These are phyloP conservation scores for Acanthamoeba healyi DNA, from an alignment of 208 protist genomes.

Conservation along the genomic window DNA sequence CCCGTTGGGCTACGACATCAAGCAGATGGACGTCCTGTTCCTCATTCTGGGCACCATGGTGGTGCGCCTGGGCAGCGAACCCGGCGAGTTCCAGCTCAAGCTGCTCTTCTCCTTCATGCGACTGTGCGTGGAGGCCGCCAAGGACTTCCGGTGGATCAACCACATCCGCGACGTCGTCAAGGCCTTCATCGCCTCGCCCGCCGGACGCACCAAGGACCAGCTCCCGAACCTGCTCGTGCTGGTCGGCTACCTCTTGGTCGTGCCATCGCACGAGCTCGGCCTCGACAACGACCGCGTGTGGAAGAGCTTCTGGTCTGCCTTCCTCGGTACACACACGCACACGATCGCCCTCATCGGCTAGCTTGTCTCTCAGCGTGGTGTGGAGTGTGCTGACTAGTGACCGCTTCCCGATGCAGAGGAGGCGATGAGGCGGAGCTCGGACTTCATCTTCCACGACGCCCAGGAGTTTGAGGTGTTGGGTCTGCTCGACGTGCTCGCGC, in stretches of 20 bases:
- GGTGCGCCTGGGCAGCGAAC: slow-evolving; percentile 38
- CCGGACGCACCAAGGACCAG: slow-evolving; percentile 17
- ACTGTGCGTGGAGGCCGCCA: slow-evolving; percentile 47
- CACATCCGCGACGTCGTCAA: neutral
- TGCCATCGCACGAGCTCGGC: slow-evolving; percentile 1
- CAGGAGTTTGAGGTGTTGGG: slow-evolving; percentile 16
- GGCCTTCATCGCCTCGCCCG: neutral
- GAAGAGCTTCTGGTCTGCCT: slow-evolving; percentile 35
- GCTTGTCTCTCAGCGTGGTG: neutral
- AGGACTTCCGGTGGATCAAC: slow-evolving; percentile 6
- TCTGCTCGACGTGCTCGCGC: neutral
- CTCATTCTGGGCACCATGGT: slow-evolving; percentile 78
- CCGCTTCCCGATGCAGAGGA: neutral
- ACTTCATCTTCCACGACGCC: neutral
- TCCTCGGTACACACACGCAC: neutral
- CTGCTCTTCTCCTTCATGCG: slow-evolving; percentile 76
- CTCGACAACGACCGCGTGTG: slow-evolving; percentile 6
- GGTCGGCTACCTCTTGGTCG: slow-evolving; percentile 1
- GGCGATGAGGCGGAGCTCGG: neutral
- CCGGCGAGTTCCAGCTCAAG: slow-evolving; percentile 75
- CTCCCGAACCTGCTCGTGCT: slow-evolving; percentile 17
- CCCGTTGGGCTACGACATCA: slow-evolving; percentile 76
- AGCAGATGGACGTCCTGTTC: slow-evolving; percentile 77
- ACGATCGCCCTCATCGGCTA: too few relatives aligned
- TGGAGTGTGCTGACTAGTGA: too few relatives aligned